Percentiles rank a stretch among this genome's conserved stretches.
These are phyloP conservation scores for Backusella mclennaniae DNA, from an alignment of 192 early-diverging fungal genomes.

Conservation along the genomic window DNA sequence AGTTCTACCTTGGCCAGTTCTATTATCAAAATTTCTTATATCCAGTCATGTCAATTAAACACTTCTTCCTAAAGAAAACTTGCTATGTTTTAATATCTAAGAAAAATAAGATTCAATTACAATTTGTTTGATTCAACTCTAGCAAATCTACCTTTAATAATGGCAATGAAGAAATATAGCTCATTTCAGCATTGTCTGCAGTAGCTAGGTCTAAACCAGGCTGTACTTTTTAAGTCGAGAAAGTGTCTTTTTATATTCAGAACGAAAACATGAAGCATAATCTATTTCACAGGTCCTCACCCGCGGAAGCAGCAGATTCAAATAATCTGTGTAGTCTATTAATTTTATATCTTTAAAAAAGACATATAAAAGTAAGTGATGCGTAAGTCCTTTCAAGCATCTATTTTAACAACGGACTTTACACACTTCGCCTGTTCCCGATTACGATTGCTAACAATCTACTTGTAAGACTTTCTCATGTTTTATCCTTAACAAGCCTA, in stretches of 20 bases:
- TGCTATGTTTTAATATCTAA: conserved; percentile 88
- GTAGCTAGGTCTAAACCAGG: conserved; percentile 83
- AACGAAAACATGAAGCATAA: not conserved
- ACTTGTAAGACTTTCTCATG: no score
- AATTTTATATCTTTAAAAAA: conserved; percentile 32
- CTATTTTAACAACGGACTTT: not conserved
- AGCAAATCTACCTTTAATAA: conserved; percentile 76
- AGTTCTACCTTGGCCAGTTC: conserved; percentile 68
- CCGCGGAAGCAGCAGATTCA: conserved; percentile 41
- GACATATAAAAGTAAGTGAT: not conserved
- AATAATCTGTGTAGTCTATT: conserved; percentile 59
- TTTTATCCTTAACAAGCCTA: no score
- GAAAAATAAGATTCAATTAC: not conserved
- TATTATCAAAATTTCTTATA: no score
- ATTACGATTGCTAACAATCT: no score
- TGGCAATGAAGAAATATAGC: conserved; percentile 98
- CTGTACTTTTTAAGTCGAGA: conserved; percentile 33
- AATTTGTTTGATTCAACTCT: not conserved
- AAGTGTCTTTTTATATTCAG: not conserved
- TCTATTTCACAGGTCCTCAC: conserved; percentile 25
- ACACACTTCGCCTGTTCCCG: not conserved
- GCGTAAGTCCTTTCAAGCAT: not conserved
- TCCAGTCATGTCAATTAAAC: no score
- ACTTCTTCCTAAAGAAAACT: not conserved
- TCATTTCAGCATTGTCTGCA: conserved; percentile 98